phyloP scores from a whole-genome alignment of 345 rosid genomes.

The Ailanthus altissimus region DNA sequence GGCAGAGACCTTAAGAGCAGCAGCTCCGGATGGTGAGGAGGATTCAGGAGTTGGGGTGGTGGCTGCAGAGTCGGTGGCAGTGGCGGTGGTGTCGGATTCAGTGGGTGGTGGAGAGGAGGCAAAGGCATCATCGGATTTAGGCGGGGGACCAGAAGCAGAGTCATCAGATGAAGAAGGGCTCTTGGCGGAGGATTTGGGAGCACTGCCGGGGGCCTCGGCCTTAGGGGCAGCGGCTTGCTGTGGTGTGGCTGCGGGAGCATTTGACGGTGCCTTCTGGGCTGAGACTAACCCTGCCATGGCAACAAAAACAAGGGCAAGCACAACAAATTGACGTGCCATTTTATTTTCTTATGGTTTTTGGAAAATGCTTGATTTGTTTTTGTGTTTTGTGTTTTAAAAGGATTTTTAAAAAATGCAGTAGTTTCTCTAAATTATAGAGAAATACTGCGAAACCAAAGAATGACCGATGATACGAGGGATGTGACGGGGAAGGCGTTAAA shows the following conservation, averaged over 20 bases:
- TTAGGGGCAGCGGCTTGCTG: background rate
- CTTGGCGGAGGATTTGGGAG: conserved; percentile 8
- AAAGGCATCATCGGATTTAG: conserved; percentile 13
- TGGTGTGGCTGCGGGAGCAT: background rate
- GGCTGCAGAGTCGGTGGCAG: background rate
- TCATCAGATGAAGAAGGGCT: conserved; percentile 4
- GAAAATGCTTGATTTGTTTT: background rate
- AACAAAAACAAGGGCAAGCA: conserved; percentile 15
- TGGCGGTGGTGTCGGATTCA: background rate
- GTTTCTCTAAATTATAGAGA: conserved; percentile 19
- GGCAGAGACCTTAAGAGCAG: conserved; percentile 19
- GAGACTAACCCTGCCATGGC: conserved; percentile 36
- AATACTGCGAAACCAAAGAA: conserved; percentile 21
- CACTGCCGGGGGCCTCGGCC: background rate
- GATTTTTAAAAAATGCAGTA: conserved; percentile 11
- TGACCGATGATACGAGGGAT: background rate
- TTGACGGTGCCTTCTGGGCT: conserved; percentile 34
- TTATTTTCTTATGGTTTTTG: background rate
- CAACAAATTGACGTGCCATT: conserved; percentile 14
- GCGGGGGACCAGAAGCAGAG: conserved; percentile 23
- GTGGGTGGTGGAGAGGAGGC: conserved; percentile 28
- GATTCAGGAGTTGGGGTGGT: conserved; percentile 25
- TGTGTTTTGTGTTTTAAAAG: background rate
- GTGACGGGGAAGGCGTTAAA: background rate
- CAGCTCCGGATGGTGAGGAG: background rate